Base-by-base conservation (phyloP, 441 rosid species). In the Gossypium davidsonii region DNA sequence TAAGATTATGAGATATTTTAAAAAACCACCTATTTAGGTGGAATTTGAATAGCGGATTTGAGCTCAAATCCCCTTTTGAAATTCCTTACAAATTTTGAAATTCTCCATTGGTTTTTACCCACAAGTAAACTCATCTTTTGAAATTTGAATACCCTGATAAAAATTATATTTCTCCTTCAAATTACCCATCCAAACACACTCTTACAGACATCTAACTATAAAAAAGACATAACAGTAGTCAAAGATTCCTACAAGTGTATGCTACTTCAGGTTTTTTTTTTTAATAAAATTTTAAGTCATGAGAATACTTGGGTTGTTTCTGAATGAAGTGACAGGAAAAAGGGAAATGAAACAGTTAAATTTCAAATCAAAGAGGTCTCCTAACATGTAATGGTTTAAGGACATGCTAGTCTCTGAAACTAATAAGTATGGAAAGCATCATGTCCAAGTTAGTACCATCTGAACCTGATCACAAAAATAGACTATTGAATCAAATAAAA, bases 401-500 rank as follows among this genome's bases (percentile, higher is more conserved):
- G 23, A 28, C 39, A 53, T 11, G 6, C 31, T 17, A 69, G 52
- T 53, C 31, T 52, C 46, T 26, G 25, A 49, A 37, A 67, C 58
- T 67, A 67, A 26, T 25, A 49, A 68, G 26, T 10, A 34, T 31
- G 55, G 12, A 28, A 12, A 31, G 26, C 59, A 51, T 31, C 46
- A 17, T 52, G 48, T 68, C 48, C 59, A 0, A 15, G 60, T 52
- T 49, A 17, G 60, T 10, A 68, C 23, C 37, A 12, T 51, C 25
- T 1, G 1, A 25, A 49, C 21, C 17, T 7, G 31, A 51, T 23
- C 70, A 55, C 57, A 74, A 26, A 48, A 64, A 60, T 69, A 56
- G 18, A 37, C 15, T 49, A 46, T 51, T 68, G 49, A 71, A 59
- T 25, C 42, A 67, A 76, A 48, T 56, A 46, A 26, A 68, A 79